These are phyloP conservation scores for Chalaropsis thielavioides DNA, from an alignment of 2,329 filamentous ascomycete species.

Conservation along the genomic window DNA sequence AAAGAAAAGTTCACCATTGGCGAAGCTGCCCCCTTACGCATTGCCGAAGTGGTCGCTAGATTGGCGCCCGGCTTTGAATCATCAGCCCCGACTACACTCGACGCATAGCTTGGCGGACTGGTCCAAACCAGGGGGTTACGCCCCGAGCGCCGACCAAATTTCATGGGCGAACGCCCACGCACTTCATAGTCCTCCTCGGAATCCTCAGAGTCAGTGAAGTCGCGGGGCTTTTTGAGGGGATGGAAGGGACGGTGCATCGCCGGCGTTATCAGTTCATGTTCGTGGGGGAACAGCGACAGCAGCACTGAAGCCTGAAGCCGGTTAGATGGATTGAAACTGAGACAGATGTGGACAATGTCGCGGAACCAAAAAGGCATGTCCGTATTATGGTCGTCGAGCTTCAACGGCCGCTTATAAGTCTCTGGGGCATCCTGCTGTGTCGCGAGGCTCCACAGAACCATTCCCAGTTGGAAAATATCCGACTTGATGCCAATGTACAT, in stretches of 20 bases:
- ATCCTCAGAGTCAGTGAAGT: slow-evolving; percentile 8
- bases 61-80: neutral
- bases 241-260: slow-evolving; percentile 21
- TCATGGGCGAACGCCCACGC: slow-evolving; percentile 16
- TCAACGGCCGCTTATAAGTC: slow-evolving; percentile 52
- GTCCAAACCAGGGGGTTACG: slow-evolving; percentile 16
- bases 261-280: slow-evolving; percentile 13
- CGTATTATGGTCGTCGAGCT: slow-evolving; percentile 36
- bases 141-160: slow-evolving; percentile 13
- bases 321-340: slow-evolving; percentile 57
- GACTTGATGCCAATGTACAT: slow-evolving; percentile 99
- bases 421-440: slow-evolving; percentile 85
- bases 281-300: slow-evolving; percentile 49
- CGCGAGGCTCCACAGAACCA: slow-evolving; percentile 90
- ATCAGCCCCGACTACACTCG: slow-evolving; percentile 8
- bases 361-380: slow-evolving; percentile 69
- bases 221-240: slow-evolving; percentile 15
- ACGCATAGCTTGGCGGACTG: slow-evolving; percentile 14
- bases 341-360: slow-evolving; percentile 58
- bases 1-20: neutral
- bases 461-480: slow-evolving; percentile 87
- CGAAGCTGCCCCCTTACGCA: neutral
- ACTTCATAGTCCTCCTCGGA: slow-evolving; percentile 14
- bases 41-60: neutral
- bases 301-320: slow-evolving; percentile 61